These are phyloP conservation scores for Colletotrichum magnum DNA, from an alignment of 2,329 filamentous ascomycete genomes.

Conservation along the genomic window DNA sequence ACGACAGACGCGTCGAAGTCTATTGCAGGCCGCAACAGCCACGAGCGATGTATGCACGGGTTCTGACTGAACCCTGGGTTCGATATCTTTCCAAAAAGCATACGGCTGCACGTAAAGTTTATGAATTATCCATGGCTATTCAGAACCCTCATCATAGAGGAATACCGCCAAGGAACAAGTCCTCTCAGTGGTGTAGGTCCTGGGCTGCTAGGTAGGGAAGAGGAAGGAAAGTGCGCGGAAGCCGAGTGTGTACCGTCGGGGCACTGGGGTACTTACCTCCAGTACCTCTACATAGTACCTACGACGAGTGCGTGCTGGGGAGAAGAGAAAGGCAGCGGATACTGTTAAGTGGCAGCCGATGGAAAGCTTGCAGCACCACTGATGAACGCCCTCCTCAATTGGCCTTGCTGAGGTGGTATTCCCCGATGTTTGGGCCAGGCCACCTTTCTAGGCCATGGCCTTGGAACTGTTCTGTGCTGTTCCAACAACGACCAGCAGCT, in stretches of 20 bases:
- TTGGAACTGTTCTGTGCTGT: conserved; percentile 3
- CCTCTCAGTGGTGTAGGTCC: conserved; percentile 17
- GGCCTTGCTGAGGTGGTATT: no score
- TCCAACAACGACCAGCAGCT: not conserved
- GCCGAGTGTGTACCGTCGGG: conserved; percentile 9
- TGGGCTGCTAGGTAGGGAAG: conserved; percentile 12
- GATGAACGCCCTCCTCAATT: no score
- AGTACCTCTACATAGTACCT: no score
- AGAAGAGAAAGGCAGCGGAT: not conserved
- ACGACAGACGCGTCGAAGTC: not conserved
- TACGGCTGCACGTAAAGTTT: not conserved
- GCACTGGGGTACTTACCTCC: not conserved
- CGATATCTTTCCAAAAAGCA: not conserved
- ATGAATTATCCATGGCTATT: not conserved
- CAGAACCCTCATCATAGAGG: conserved; percentile 19
- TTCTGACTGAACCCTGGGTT: not conserved
- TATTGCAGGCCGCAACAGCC: conserved; percentile 8
- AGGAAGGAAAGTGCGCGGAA: conserved; percentile 8
- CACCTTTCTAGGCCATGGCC: not conserved
- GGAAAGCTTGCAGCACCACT: no score
- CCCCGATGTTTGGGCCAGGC: conserved; percentile 1
- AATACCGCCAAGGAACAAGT: conserved; percentile 29
- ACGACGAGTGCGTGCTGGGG: no score
- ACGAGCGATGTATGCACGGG: conserved; percentile 28
- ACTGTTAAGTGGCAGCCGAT: not conserved